These are phyloP conservation scores for Arthrobotrys megalospora DNA, from an alignment of 2,329 filamentous ascomycete genomes.

Conservation along the genomic window DNA sequence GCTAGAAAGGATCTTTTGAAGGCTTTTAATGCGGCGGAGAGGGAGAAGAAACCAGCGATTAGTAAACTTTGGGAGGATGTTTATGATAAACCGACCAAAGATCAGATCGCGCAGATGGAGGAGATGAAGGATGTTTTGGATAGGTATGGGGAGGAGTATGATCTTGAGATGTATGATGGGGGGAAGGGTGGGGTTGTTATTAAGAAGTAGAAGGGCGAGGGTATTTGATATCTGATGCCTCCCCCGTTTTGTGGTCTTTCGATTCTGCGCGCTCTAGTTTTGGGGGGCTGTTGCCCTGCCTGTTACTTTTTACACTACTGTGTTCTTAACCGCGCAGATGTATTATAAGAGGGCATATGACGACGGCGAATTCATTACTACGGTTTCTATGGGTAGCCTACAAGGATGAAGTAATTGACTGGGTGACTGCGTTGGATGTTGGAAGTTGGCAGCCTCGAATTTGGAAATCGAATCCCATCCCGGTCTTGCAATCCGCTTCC, in stretches of 20 bases:
- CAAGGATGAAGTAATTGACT: too few species aligned
- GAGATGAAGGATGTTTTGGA: conserved; percentile 84
- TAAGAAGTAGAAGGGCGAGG: conserved; percentile 22
- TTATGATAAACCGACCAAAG: conserved; percentile 88
- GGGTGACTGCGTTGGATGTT: conserved; percentile 4
- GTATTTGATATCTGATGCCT: background rate
- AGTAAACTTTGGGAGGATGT: conserved; percentile 85
- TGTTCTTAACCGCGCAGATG: background rate
- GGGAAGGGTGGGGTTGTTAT: conserved; percentile 73
- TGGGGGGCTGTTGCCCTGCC: background rate
- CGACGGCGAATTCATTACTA: conserved; percentile 8
- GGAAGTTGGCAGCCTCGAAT: background rate
- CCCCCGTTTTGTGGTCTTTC: background rate
- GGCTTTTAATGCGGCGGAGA: conserved; percentile 87
- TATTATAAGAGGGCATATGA: conserved; percentile 16
- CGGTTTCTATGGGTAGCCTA: background rate
- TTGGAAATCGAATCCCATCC: too few species aligned
- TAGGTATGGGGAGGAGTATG: conserved; percentile 80
- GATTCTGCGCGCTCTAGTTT: background rate
- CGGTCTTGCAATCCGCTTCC: too few species aligned
- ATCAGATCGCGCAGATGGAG: conserved; percentile 80
- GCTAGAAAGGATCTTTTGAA: conserved; percentile 82
- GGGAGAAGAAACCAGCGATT: conserved; percentile 82
- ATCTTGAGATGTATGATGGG: conserved; percentile 81
- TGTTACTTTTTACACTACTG: background rate